phyloP scores from a whole-genome alignment of 192 early-diverging fungal genomes.

The Physocladia obscura region DNA sequence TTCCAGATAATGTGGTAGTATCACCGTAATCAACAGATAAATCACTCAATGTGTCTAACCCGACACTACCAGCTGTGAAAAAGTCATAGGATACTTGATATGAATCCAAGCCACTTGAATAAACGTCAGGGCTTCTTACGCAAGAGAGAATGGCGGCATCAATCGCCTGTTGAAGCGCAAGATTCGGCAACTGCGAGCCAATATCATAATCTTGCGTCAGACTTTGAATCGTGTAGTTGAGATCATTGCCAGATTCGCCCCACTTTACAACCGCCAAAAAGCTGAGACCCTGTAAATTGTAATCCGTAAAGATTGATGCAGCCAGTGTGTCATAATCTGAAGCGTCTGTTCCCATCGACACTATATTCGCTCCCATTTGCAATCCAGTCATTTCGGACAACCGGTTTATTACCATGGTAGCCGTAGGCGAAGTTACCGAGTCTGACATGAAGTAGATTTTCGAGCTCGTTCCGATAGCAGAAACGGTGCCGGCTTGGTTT shows the following conservation, averaged over 20 bases:
- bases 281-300: background rate
- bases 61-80: constrained; percentile 13
- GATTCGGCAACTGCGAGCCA: background rate
- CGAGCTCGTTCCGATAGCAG: background rate
- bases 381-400: constrained; percentile 10
- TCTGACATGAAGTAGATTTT: constrained; percentile 16
- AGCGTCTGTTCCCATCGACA: background rate
- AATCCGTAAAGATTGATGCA: background rate
- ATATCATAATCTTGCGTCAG: background rate
- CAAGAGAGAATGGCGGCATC: constrained; percentile 28
- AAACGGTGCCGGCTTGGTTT: background rate
- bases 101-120: background rate
- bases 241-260: background rate
- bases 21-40: background rate
- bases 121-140: background rate
- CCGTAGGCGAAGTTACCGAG: background rate
- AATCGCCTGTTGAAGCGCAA: constrained; percentile 14
- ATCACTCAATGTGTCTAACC: background rate
- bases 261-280: constrained; percentile 3
- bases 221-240: background rate
- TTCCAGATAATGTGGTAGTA: background rate
- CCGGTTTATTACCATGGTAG: background rate
- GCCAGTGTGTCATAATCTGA: background rate
- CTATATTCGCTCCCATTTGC: background rate
- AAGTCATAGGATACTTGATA: constrained; percentile 16